Base-by-base conservation (phyloP, 2,329 filamentous ascomycete species). In the Dryadomyces sulphureus region DNA sequence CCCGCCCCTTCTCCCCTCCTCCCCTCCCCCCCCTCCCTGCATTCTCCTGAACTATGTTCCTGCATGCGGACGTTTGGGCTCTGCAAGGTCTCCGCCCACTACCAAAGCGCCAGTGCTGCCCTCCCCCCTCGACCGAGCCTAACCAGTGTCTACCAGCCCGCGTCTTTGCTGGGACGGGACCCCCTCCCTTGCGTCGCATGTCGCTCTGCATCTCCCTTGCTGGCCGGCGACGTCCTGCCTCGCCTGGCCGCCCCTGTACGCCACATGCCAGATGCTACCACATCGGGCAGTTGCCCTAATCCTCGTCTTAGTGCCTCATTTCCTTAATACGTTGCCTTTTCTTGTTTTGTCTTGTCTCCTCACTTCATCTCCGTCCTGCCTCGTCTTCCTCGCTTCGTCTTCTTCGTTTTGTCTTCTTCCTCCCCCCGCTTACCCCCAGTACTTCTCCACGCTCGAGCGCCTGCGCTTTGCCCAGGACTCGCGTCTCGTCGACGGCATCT, bases 381-480 rank as follows among this genome's bases (percentile, higher is more conserved):
- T 11, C n/a, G 19, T 7, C 36, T 21, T 8, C 36, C 36, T 11
- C 16, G 8, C 19, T 19, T n/a, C 7, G 19, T 20, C 36, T 21
- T 7, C 19, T n/a, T 14, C 32, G 21, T 44, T 25, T 21, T 44
- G 25, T 36, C 24, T 21, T 17, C 4, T 19, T n/a, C 12, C 34
- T 17, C 6, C 34, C 21, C 42, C 47, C 7, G 36, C 38, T 47
- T 45, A 19, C 20, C 11, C 40, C 32, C 59, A 86, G 75, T 85
- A 83, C 64, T 85, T 86, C 64, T 84, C 81, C 27, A 79, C 76
- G 7, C 69, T 82, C 51, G 82, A 87, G 62, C 74, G 81, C 48
- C 69, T 84, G 48, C 75, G 77, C 54, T 77, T 86, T 58, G 73
- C 73, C 43, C 76, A 78, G 32, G 55, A 56, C 30, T 61, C 60